Percentiles rank a stretch among this genome's conserved stretches.
Evolutionary conservation across 768 basidiomycete species (phyloP).

Genomic region (Lactifluus pinguis): DNA sequence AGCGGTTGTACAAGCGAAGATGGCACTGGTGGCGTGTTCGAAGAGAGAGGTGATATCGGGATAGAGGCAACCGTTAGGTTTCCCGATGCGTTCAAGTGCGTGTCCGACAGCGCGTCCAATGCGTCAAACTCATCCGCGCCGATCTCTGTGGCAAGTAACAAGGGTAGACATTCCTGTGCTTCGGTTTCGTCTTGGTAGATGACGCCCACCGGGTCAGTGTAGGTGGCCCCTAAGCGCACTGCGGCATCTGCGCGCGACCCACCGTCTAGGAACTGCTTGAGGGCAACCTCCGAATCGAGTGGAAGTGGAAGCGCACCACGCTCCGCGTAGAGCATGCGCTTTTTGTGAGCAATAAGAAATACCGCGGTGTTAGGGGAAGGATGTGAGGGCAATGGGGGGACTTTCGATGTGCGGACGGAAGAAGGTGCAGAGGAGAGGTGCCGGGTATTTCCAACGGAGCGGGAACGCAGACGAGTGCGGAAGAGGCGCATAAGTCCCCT

Average conservation of each 20-base stretch:
- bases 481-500: constrained; percentile 38
- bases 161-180: constrained; percentile 56
- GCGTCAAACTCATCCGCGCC: neutral
- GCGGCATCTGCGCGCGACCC: constrained; percentile 48
- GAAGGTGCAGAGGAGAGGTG: constrained; percentile 15
- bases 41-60: neutral
- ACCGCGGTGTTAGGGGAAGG: constrained; percentile 1
- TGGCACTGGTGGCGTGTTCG: neutral
- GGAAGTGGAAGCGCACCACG: constrained; percentile 35
- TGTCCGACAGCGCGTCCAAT: neutral
- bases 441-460: constrained; percentile 25
- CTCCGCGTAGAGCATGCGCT: constrained; percentile 36
- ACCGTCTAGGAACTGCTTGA: constrained; percentile 63
- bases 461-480: constrained; percentile 31
- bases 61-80: neutral
- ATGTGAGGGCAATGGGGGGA: neutral
- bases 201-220: constrained; percentile 48
- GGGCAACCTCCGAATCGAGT: constrained; percentile 54
- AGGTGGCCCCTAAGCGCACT: constrained; percentile 32
- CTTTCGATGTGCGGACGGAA: neutral
- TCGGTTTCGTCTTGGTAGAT: constrained; percentile 70
- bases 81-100: neutral
- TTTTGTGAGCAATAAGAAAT: constrained; percentile 17
- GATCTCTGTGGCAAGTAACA: constrained; percentile 35
- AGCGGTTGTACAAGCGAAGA: neutral